A percentile compares a stretch with the other conserved stretches of the same genome.
Conservation (phyloP, 2,329 filamentous ascomycete species). For the Kalmusia sp. region DNA sequence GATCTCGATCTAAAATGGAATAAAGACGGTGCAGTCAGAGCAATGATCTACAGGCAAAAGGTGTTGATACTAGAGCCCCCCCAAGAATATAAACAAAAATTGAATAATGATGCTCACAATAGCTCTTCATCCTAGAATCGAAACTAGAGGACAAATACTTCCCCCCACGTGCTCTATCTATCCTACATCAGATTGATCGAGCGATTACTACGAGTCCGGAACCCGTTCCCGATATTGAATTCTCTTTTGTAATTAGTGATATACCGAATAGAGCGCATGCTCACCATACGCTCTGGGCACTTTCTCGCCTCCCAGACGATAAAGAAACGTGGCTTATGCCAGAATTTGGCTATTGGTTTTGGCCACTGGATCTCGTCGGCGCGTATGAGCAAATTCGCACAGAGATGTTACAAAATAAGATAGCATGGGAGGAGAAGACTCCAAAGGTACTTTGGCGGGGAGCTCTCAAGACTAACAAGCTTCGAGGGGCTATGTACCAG, state of each 20-base stretch:
- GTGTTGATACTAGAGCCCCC: constrained; percentile 10
- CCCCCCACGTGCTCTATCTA: constrained; percentile 48
- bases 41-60: constrained; percentile 39
- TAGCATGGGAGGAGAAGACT: constrained; percentile 22
- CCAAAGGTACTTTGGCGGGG: constrained; percentile 41
- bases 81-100: no score
- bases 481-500: constrained; percentile 18
- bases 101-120: neutral
- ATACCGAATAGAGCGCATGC: constrained; percentile 19
- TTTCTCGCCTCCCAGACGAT: constrained; percentile 20
- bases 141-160: constrained; percentile 26
- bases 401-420: constrained; percentile 15
- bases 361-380: constrained; percentile 24
- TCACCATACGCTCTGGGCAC: constrained; percentile 20
- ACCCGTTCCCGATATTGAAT: constrained; percentile 58
- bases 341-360: constrained; percentile 33
- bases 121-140: constrained; percentile 44
- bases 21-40: constrained; percentile 24
- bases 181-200: constrained; percentile 61
- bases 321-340: constrained; percentile 28
- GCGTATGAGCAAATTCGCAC: constrained; percentile 21
- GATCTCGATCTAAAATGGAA: constrained; percentile 32
- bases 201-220: constrained; percentile 59
- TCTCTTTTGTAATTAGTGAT: constrained; percentile 57
- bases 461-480: constrained; percentile 31